Conservation (phyloP, 441 rosid genomes). For the Eutrema salsugineum region DNA sequence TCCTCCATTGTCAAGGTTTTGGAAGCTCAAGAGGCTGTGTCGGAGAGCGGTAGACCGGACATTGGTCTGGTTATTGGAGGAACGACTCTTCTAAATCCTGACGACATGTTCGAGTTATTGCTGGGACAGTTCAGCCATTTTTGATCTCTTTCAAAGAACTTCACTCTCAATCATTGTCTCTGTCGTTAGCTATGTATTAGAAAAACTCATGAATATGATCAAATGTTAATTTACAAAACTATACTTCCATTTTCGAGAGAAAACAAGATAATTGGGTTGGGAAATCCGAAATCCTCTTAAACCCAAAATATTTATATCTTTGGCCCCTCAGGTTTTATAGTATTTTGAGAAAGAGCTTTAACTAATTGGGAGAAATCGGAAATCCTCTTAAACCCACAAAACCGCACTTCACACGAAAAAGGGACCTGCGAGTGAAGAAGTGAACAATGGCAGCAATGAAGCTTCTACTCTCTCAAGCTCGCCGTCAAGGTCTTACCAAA, state of each 20-base stretch:
- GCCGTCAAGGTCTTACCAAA: constrained; percentile 43
- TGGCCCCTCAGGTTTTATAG: neutral
- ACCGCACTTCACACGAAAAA: neutral
- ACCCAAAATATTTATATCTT: neutral
- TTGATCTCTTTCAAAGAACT: constrained; percentile 27
- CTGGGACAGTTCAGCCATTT: constrained; percentile 58
- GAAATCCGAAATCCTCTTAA: too few species aligned
- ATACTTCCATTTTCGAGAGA: neutral
- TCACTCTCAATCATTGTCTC: neutral
- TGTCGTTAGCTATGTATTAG: neutral
- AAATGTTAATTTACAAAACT: neutral
- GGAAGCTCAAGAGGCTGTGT: constrained; percentile 77
- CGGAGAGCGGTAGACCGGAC: constrained; percentile 85
- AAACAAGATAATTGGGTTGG: neutral
- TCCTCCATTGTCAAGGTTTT: constrained; percentile 43
- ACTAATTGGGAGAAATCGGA: neutral
- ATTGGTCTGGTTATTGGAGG: constrained; percentile 75
- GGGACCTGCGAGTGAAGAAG: neutral
- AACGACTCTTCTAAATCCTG: constrained; percentile 82
- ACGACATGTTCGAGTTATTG: constrained; percentile 76
- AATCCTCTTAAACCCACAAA: constrained; percentile 27
- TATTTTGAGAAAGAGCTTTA: neutral
- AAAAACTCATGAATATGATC: neutral
- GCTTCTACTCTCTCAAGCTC: constrained; percentile 53
- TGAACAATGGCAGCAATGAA: constrained; percentile 43